Evolutionary conservation across 1,139 yeast genomes (phyloP), one percentile per base, ranked within the genome.

Genomic region (Saccharomyces hybrid): DNA sequence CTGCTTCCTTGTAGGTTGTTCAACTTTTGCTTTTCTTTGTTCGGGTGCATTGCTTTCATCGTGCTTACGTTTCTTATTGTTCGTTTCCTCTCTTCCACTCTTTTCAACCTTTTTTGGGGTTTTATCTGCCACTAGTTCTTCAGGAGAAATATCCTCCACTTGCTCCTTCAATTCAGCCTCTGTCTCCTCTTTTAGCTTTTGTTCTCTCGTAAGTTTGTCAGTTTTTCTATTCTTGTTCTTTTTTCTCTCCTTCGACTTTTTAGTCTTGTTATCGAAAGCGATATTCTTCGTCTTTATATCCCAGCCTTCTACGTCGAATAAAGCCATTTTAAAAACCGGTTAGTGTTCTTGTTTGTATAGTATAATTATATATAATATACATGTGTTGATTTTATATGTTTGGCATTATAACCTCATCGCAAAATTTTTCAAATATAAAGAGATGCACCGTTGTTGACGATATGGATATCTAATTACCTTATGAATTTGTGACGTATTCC

Each of bases 241-340:
- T 58, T 68, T 69, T 58, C 67, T 70, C 60, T 70, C 71, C 58
- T 70, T 72, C 54, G 65, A 69, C 59, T 73, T 73, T 23, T 68
- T 63, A 2, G 65, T 65, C 6, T 69, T 69, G 9, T 74, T 75
- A 16, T 80, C 82, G 46, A 74, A 67, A 1, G 77, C 82, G 19
- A 86, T 78, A 60, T 77, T 75, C 48, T 77, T 73, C 56, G 76
- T 72, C 60, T 84, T 81, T 57, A 88, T 70, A 59, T 84, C 78
- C 96, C 96, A 88, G 19, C 95, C 96, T 50, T 83, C 87, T 16
- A 86, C 90, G 68, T 85, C 79, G 67, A 88, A 88, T 62, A 88
- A 76, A 32, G 87, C 81, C 93, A 86, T 19, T 86, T 3, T 28
- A 8, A 13, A 16, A 47, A 26, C 34, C 16, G 11, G 27, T 14